Evolutionary conservation across 768 basidiomycete genomes (phyloP), one percentile per base, ranked within the genome.

Genomic region (Guyanaporus albipodus): DNA sequence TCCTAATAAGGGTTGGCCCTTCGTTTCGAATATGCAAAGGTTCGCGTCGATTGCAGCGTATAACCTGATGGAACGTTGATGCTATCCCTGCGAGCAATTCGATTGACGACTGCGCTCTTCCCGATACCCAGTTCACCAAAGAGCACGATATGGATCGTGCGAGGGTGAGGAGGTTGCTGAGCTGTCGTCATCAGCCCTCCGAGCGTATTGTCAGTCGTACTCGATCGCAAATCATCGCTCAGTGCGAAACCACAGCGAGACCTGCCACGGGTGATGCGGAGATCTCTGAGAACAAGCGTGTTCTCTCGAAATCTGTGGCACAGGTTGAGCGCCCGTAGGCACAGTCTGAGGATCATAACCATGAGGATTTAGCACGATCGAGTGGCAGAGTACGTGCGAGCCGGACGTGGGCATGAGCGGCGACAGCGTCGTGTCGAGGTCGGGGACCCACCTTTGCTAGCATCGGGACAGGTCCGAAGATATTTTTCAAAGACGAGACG

Each of bases 31-130:
- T 22, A 21, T 12, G 26, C 26, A 28, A 7, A 39, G 4, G 26
- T 39, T 39, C 6, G 5, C 28, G 38, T 28, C 18, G 46, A 59
- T 1, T 52, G 26, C 37, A 72, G 55, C 0, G 70, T 71, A 36
- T 59, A 68, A 40, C 29, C 22, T 6, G 41, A 42, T 17, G 31
- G 15, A 12, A 42, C 41, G 32, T 22, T 32, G 31, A 22, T 22
- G 11, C 23, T 3, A 18, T 5, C 11, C 17, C n/a, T 32, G 40
- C 29, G 43, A 14, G 48, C 42, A 10, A 49, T 49, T 5, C 39
- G 33, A 24, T 50, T 50, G 15, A 50, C 33, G 17, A 50, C 43
- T 2, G 43, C 31, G 18, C 49, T 50, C 40, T 50, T 50, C 22
- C 44, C 49, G 19, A 46, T 33, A 9, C 49, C 49, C 2, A 33